phyloP scores from a whole-genome alignment of 106 monocot species.

The Phalaenopsis equestris region DNA sequence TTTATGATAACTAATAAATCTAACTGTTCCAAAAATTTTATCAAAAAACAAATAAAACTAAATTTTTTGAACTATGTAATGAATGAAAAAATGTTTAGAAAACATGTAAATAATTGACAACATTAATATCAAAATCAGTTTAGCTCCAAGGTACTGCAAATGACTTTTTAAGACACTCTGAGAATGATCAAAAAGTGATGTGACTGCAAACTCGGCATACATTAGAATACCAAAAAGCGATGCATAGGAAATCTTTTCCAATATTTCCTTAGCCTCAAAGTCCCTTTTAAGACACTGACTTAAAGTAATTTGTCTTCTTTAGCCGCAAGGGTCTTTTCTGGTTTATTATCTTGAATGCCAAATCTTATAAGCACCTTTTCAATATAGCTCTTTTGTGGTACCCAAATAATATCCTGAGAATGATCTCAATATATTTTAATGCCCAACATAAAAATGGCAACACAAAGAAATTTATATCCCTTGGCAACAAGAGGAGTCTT shows the following conservation, averaged over 20 bases:
- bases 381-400: conserved; percentile 4
- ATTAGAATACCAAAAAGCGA: conserved; percentile 2
- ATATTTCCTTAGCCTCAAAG: background rate
- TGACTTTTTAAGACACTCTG: no score
- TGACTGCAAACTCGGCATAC: conserved; percentile 1
- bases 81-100: no score
- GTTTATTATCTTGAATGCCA: background rate
- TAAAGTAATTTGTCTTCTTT: conserved; percentile 7
- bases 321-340: background rate
- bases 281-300: background rate
- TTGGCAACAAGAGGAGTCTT: background rate
- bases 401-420: background rate
- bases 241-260: background rate
- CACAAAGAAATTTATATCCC: background rate
- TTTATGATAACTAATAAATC: no score
- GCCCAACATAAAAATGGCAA: conserved; percentile 2
- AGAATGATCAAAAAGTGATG: no score
- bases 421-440: background rate
- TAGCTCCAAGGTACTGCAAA: no score
- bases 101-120: no score
- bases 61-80: no score
- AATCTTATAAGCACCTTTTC: no score
- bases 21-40: no score
- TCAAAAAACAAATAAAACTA: no score
- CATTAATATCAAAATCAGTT: no score